Percentiles rank a stretch among this genome's conserved stretches.
Evolutionary conservation across 2,329 filamentous ascomycete genomes (phyloP).

Genomic region (Fusarium tricinctum): DNA sequence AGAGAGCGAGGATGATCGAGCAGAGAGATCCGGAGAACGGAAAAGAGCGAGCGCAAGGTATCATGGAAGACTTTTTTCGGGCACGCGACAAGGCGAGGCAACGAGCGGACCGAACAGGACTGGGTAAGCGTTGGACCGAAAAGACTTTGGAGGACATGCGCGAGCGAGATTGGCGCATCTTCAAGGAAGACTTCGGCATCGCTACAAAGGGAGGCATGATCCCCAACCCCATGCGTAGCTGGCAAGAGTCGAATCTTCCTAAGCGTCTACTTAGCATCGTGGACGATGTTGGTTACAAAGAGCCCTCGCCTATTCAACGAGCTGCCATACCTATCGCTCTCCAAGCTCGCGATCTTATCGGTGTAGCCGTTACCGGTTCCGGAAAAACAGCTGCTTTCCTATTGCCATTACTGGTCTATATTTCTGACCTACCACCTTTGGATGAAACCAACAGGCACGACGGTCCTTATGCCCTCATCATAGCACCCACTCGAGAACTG

Average conservation of each 20-base stretch:
- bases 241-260: conserved; percentile 88
- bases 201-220: conserved; percentile 91
- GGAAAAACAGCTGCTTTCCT: conserved; percentile 98
- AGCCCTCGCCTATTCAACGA: conserved; percentile 91
- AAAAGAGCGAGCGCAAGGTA: conserved; percentile 79
- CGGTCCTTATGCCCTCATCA: conserved; percentile 95
- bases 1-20: conserved; percentile 77
- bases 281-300: conserved; percentile 86
- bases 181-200: conserved; percentile 99
- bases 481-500: conserved; percentile 96
- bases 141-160: conserved; percentile 95
- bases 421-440: conserved; percentile 87
- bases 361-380: conserved; percentile 97
- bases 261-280: conserved; percentile 84
- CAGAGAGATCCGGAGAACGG: conserved; percentile 83
- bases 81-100: conserved; percentile 74
- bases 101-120: conserved; percentile 77
- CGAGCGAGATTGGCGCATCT: conserved; percentile 98
- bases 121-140: conserved; percentile 96
- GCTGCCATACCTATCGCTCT: conserved; percentile 96
- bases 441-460: conserved; percentile 91
- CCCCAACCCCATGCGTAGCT: conserved; percentile 96
- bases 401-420: conserved; percentile 92
- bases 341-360: conserved; percentile 94
- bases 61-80: conserved; percentile 85